Percentiles rank a stretch among this genome's conserved stretches.
Evolutionary conservation across 2,329 filamentous ascomycete genomes (phyloP).

Genomic region (Ceratocystis destructans): DNA sequence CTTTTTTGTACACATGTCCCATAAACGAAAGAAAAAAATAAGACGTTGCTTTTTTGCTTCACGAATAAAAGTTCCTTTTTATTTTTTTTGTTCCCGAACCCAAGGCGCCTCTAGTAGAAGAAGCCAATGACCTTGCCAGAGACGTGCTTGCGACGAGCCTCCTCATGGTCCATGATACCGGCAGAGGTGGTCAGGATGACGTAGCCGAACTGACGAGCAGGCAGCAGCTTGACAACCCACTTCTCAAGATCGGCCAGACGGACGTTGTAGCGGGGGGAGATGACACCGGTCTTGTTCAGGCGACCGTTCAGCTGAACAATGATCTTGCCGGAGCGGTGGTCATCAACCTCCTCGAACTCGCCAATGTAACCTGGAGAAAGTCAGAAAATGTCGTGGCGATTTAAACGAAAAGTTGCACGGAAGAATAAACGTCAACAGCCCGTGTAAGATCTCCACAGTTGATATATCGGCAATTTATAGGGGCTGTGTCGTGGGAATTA

Average conservation of each 20-base stretch:
- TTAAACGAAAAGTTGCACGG: slow-evolving; percentile 86
- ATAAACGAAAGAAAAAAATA: slow-evolving; percentile 10
- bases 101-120: slow-evolving; percentile 62
- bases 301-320: slow-evolving; percentile 99
- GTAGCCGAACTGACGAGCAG: slow-evolving; percentile 99
- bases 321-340: slow-evolving; percentile 99
- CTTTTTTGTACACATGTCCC: slow-evolving; percentile 5
- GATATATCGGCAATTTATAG: slow-evolving; percentile 99
- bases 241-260: slow-evolving; percentile 96
- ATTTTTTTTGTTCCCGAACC: slow-evolving; percentile 20
- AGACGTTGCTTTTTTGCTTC: slow-evolving; percentile 13
- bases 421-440: slow-evolving; percentile 50
- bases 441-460: slow-evolving; percentile 88
- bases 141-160: slow-evolving; percentile 97
- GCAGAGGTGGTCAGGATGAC: slow-evolving; percentile 98
- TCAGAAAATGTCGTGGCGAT: slow-evolving; percentile 75
- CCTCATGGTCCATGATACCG: slow-evolving; percentile 99
- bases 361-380: slow-evolving; percentile 73
- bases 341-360: slow-evolving; percentile 98
- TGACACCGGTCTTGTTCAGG: slow-evolving; percentile 74
- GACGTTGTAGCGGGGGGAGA: slow-evolving; percentile 98
- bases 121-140: slow-evolving; percentile 98
- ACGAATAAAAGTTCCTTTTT: slow-evolving; percentile 20
- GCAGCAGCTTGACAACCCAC: slow-evolving; percentile 98
- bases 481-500: slow-evolving; percentile 74